Base-by-base conservation (phyloP, 2,329 filamentous ascomycete species). In the Ophiostoma perfectum region DNA sequence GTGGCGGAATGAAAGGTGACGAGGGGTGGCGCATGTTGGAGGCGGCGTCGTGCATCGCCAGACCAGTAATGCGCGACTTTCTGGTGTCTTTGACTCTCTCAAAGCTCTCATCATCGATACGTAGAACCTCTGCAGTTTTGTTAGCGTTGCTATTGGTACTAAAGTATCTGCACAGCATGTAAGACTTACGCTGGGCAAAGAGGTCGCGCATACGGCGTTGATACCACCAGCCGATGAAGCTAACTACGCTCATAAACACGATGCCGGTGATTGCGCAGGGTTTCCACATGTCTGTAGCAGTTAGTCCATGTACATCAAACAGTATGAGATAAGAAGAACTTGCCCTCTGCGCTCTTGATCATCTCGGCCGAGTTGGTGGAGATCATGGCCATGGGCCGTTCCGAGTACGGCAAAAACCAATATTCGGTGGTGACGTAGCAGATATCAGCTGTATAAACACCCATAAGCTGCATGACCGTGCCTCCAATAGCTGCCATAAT, bases 401-500 rank as follows among this genome's bases (percentile, higher is more conserved):
- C n/a, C 2, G 68, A 67, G 1, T 66, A 64, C 7, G 70, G 72
- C 64, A 65, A n/a, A 8, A 70, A 66, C 74, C 74, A 75, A 66
- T 72, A 65, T 2, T 45, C 5, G 1, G 70, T 70, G 1, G 71
- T 73, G 38, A 74, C 41, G 47, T 68, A 66, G 66, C 73, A 74
- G 36, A 75, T 72, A 44, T 71, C 67, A 11, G 72, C 70, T 27
- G 71, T 62, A 45, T 75, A 75, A 8, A 75, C 72, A 9, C 74
- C 74, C 49, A 75, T 67, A 12, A 75, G 68, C 70, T 75, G 73
- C 73, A 75, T 73, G 18, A 71, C 27, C 0, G 74, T 75, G 16
- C 74, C 74, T 2, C 72, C 73, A 4, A 75, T 64, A 11, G 73
- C 70, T 0, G 74, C 45, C 78, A 83, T 72, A 78, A 83, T 71